Evolutionary conservation across 2,329 filamentous ascomycete species (phyloP).

Genomic region (Juglanconis juglandina): DNA sequence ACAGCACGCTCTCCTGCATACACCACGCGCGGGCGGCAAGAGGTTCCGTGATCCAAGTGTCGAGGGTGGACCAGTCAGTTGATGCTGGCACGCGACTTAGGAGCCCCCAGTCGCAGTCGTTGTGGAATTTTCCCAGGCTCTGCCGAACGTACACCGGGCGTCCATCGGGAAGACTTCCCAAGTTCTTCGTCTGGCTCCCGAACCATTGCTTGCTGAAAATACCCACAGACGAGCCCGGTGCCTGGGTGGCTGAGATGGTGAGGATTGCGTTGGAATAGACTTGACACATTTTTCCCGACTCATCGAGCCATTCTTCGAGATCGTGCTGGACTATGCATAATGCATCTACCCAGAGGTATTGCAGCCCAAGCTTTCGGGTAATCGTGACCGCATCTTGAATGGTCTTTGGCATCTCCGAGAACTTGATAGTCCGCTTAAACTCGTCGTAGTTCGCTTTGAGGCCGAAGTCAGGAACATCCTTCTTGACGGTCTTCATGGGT

Average conservation of each 20-base stretch:
- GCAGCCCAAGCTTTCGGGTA: constrained; percentile 15
- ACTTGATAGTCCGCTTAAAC: background rate
- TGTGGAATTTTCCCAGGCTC: background rate
- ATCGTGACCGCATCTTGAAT: constrained; percentile 6
- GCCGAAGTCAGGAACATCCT: background rate
- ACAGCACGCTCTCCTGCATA: constrained; percentile 5
- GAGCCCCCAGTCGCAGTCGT: constrained; percentile 4
- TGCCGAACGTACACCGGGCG: background rate
- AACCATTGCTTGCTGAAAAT: constrained; percentile 1
- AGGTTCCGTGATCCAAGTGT: background rate
- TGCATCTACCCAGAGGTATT: constrained; percentile 26
- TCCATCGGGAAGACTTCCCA: constrained; percentile 19
- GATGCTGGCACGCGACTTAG: background rate
- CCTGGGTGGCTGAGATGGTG: constrained; percentile 6
- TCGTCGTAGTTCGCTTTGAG: constrained; percentile 1
- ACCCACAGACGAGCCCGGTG: background rate
- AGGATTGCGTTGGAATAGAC: constrained; percentile 7
- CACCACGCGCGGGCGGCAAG: background rate
- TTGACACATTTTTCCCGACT: constrained; percentile 12
- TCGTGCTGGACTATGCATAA: constrained; percentile 25
- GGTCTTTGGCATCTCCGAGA: constrained; percentile 1
- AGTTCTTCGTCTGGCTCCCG: background rate
- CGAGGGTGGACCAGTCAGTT: background rate
- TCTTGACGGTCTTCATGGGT: background rate
- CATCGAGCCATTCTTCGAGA: constrained; percentile 17